Percentiles rank a stretch among this genome's conserved stretches.
Conservation (phyloP, 2,329 filamentous ascomycete species). For the Nemania abortiva region DNA sequence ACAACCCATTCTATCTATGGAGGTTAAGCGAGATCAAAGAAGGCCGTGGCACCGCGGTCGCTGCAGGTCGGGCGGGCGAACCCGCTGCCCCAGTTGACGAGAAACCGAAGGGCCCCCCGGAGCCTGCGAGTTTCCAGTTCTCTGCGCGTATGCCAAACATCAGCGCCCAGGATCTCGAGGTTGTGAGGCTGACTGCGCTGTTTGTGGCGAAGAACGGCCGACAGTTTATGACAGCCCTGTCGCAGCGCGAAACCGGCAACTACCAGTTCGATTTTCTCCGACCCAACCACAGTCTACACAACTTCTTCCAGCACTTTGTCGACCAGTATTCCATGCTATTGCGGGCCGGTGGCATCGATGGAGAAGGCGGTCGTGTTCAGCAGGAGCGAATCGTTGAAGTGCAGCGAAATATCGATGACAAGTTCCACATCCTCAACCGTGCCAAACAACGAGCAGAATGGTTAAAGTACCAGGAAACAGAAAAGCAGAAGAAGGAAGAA, state of each 20-base stretch:
- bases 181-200: conserved; percentile 81
- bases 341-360: conserved; percentile 74
- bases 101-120: conserved; percentile 83
- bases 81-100: conserved; percentile 64
- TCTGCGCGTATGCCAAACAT: conserved; percentile 98
- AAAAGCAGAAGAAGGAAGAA: conserved; percentile 90
- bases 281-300: conserved; percentile 94
- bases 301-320: conserved; percentile 91
- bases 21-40: conserved; percentile 86
- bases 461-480: conserved; percentile 83
- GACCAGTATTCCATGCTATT: conserved; percentile 92
- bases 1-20: conserved; percentile 92
- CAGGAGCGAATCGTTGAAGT: conserved; percentile 79
- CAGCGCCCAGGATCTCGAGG: conserved; percentile 88
- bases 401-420: conserved; percentile 80
- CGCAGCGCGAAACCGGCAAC: conserved; percentile 89
- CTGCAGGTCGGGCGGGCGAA: conserved; percentile 79
- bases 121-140: conserved; percentile 90
- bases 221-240: conserved; percentile 89
- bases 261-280: conserved; percentile 97
- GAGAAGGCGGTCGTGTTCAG: conserved; percentile 74
- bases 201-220: conserved; percentile 95
- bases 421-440: conserved; percentile 81
- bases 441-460: conserved; percentile 91
- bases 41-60: conserved; percentile 82